These are phyloP conservation scores for Mycena floridula DNA, from an alignment of 768 basidiomycete species.

Conservation along the genomic window DNA sequence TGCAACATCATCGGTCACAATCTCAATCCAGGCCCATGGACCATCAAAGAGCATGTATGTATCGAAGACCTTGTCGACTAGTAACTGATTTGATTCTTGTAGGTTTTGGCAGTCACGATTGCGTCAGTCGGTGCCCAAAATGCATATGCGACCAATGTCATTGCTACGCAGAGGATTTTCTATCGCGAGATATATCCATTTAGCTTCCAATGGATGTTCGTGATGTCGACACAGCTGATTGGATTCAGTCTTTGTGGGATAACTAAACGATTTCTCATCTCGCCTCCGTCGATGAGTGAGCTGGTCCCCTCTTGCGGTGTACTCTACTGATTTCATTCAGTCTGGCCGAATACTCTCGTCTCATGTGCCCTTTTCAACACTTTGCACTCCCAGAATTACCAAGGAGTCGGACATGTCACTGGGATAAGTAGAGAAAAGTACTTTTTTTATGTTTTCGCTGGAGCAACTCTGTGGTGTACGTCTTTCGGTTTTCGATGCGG, in stretches of 20 bases:
- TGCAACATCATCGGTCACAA: constrained; percentile 50
- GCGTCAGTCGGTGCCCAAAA: too few species aligned
- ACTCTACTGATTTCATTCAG: neutral
- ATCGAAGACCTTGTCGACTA: too few species aligned
- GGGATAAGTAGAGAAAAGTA: constrained; percentile 55
- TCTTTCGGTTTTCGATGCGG: constrained; percentile 1
- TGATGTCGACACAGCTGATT: constrained; percentile 69
- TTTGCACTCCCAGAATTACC: constrained; percentile 55
- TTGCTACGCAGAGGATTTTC: too few species aligned
- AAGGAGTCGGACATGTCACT: constrained; percentile 45
- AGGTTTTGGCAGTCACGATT: too few species aligned
- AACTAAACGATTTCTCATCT: constrained; percentile 56
- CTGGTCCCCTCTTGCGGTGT: neutral
- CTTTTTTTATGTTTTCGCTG: constrained; percentile 49
- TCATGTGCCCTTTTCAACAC: constrained; percentile 53
- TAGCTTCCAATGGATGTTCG: constrained; percentile 50
- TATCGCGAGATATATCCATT: neutral
- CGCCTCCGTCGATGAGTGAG: constrained; percentile 52
- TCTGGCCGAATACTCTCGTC: constrained; percentile 72
- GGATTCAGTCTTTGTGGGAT: constrained; percentile 53
- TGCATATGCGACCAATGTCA: too few species aligned
- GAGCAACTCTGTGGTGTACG: constrained; percentile 39
- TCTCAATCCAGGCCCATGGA: constrained; percentile 71
- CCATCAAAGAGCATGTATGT: constrained; percentile 58
- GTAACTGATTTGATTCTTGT: too few species aligned